phyloP scores from a whole-genome alignment of 1,139 yeast species.

The Blastobotrys indianensis region DNA sequence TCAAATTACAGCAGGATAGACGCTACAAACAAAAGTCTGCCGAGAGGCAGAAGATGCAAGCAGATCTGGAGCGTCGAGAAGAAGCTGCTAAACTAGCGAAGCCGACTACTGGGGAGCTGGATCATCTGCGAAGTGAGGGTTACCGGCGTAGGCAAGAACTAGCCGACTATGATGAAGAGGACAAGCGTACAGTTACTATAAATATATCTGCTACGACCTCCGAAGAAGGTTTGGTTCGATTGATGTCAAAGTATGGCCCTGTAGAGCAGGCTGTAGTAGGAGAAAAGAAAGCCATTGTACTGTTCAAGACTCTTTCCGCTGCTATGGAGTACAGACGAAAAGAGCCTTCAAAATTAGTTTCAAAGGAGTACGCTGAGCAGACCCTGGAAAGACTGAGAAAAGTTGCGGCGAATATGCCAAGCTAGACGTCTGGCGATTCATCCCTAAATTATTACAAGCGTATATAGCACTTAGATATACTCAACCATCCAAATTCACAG shows the following conservation, averaged over 20 bases:
- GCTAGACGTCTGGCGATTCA: background rate
- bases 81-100: conserved; percentile 15
- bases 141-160: conserved; percentile 42
- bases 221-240: conserved; percentile 8
- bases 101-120: conserved; percentile 15
- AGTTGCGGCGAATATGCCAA: background rate
- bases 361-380: background rate
- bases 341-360: background rate
- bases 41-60: conserved; percentile 24
- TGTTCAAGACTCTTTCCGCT: conserved; percentile 12
- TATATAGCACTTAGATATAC: too few species aligned
- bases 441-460: too few species aligned
- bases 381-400: conserved; percentile 4
- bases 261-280: conserved; percentile 16
- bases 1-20: conserved; percentile 19
- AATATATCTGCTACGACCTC: background rate
- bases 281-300: conserved; percentile 14
- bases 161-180: conserved; percentile 2
- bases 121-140: conserved; percentile 22
- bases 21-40: conserved; percentile 22
- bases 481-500: too few species aligned
- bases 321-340: conserved; percentile 1
- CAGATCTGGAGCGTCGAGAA: conserved; percentile 30
- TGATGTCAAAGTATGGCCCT: conserved; percentile 11
- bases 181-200: conserved; percentile 9